Evolutionary conservation across 1,284 basidiomycete species (phyloP).

Genomic region (Porogramme epimiltina): DNA sequence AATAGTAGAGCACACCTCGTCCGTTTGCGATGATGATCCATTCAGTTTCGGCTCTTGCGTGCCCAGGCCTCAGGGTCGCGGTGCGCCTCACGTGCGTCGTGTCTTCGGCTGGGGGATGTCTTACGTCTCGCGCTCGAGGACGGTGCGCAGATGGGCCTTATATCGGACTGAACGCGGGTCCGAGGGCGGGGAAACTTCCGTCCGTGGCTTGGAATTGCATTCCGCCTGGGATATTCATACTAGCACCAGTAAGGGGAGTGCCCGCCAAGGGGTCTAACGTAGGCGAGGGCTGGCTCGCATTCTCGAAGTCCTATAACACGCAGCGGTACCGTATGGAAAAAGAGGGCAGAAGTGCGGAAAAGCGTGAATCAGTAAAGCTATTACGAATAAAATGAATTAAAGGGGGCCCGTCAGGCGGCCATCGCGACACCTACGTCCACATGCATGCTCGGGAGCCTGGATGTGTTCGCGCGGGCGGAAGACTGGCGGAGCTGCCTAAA

Average conservation of each 20-base stretch:
- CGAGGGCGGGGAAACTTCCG: conserved; percentile 25
- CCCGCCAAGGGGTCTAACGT: conserved; percentile 29
- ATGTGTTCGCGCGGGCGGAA: conserved; percentile 74
- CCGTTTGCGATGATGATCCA: no score
- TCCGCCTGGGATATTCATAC: conserved; percentile 5
- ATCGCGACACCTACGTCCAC: conserved; percentile 61
- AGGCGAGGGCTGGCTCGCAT: conserved; percentile 31
- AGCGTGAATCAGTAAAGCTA: neutral
- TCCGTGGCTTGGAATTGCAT: conserved; percentile 25
- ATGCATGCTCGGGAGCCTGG: conserved; percentile 79
- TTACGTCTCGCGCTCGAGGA: no score
- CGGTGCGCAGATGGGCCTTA: conserved; percentile 5
- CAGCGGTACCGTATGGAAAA: neutral
- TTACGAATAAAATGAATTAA: conserved; percentile 14
- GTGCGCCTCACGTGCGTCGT: no score
- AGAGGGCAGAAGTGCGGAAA: neutral
- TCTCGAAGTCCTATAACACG: conserved; percentile 34
- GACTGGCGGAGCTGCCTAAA: conserved; percentile 71
- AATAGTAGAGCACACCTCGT: conserved; percentile 27
- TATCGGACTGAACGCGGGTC: conserved; percentile 30
- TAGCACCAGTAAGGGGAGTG: neutral
- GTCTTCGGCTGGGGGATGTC: no score
- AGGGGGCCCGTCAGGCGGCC: conserved; percentile 25
- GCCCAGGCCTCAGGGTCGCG: no score
- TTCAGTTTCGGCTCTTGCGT: no score